Conservation (phyloP, 2,329 filamentous ascomycete genomes). For the Monosporascus sp. region DNA sequence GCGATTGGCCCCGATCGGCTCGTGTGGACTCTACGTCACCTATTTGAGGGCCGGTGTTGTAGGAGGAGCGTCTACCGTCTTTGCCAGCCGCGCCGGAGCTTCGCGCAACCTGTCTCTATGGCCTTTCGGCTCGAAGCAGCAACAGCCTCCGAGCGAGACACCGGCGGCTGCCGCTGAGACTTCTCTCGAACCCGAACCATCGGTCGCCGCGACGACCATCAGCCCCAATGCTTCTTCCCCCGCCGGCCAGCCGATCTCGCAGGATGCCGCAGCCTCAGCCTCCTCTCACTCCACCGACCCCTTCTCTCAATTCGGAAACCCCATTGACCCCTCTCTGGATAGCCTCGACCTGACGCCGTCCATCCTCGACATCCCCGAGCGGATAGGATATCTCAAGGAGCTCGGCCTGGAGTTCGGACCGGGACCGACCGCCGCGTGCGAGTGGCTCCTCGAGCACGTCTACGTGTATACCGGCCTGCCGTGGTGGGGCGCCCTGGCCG, state of each 20-base stretch:
- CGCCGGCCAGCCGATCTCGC: conserved; percentile 6
- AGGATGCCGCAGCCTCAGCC: conserved; percentile 3
- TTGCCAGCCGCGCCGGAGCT: conserved; percentile 24
- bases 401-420: conserved; percentile 85
- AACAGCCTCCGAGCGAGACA: conserved; percentile 10
- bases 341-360: conserved; percentile 35
- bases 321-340: conserved; percentile 24
- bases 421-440: conserved; percentile 68
- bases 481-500: conserved; percentile 75
- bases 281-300: conserved; percentile 5
- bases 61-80: conserved; percentile 16
- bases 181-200: conserved; percentile 8
- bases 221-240: neutral
- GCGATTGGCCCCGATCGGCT: conserved; percentile 11
- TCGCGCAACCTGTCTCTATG: conserved; percentile 26
- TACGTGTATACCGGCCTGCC: conserved; percentile 72
- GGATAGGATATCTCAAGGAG: conserved; percentile 75
- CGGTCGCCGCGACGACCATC: conserved; percentile 2
- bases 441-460: conserved; percentile 76
- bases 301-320: neutral
- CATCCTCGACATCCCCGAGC: conserved; percentile 61
- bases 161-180: conserved; percentile 2
- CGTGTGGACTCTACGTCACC: neutral
- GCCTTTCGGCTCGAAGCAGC: conserved; percentile 24
- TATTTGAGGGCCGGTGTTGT: conserved; percentile 1